These are phyloP conservation scores for Penicillium daleae DNA, from an alignment of 495 filamentous ascomycete species.

Conservation along the genomic window DNA sequence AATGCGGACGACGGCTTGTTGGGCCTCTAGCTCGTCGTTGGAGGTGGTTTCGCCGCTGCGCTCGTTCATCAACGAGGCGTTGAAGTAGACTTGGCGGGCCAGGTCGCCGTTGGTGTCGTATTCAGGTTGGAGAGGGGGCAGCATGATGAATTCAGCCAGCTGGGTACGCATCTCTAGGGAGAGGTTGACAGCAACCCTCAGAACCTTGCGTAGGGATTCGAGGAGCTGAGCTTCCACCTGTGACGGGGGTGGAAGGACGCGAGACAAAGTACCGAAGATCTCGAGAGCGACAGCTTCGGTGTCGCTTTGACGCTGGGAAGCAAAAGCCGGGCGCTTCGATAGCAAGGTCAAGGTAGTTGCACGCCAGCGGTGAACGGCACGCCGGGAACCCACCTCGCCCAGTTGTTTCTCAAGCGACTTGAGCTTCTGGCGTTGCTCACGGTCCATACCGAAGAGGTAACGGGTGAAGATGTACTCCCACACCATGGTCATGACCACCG, in stretches of 20 bases:
- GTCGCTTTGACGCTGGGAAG: slow-evolving; percentile 75
- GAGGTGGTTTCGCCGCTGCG: slow-evolving; percentile 67
- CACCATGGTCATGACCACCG: slow-evolving; percentile 95
- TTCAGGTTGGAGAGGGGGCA: slow-evolving; percentile 91
- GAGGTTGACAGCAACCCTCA: slow-evolving; percentile 80
- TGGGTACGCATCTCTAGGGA: slow-evolving; percentile 97
- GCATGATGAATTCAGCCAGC: slow-evolving; percentile 94
- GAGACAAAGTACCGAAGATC: slow-evolving; percentile 75
- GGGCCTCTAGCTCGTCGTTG: slow-evolving; percentile 76
- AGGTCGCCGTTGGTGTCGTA: slow-evolving; percentile 93
- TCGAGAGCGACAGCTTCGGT: slow-evolving; percentile 88
- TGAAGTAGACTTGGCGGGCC: slow-evolving; percentile 79
- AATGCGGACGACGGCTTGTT: slow-evolving; percentile 78
- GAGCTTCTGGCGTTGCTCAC: slow-evolving; percentile 94
- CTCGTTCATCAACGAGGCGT: slow-evolving; percentile 91
- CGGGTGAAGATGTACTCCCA: slow-evolving; percentile 98
- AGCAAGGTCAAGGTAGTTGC: slow-evolving; percentile 90
- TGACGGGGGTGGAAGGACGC: slow-evolving; percentile 81
- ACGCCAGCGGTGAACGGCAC: slow-evolving; percentile 92
- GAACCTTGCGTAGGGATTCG: slow-evolving; percentile 79
- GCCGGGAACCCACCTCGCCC: slow-evolving; percentile 78
- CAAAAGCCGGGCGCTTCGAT: slow-evolving; percentile 73
- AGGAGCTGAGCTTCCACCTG: slow-evolving; percentile 74
- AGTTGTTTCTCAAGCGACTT: slow-evolving; percentile 90
- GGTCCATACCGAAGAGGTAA: slow-evolving; percentile 97